Base-by-base conservation (phyloP, 2,329 filamentous ascomycete genomes). In the Curvularia sp. region DNA sequence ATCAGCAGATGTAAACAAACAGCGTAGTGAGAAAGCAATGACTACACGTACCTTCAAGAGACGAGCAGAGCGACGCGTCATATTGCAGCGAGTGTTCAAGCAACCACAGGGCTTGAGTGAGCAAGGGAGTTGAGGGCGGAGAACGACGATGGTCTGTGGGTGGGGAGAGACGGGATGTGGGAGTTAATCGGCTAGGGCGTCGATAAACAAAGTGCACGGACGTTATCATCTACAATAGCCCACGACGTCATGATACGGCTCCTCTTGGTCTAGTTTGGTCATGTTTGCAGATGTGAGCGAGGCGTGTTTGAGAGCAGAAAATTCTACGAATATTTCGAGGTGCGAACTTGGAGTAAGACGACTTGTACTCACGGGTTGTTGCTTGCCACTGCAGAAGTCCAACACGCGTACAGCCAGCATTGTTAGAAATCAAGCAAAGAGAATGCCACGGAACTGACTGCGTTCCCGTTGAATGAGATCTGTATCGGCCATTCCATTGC, bases 41-140 rank as follows among this genome's bases (percentile, higher is more conserved):
- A 15, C 21, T 43, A 45, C 41, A 38, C 65, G 60, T 72, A 76
- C 74, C 74, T 76, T 76, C 34, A 72, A 70, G 38, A 77, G 66
- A 43, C 74, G 67, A 49, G 74, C 74, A 54, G 74, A 77, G 45
- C 74, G 72, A 52, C 74, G 66, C 63, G 74, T 74, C 74, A 76
- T 77, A 49, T 54, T 70, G 63, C 47, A 39, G 23, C 23, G n/a
- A 39, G 23, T 27, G 23, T 28, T 39, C 34, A 49, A 39, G 34
- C 34, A 23, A 49, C 54, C 38, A 43, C 55, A 27, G 32, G 46
- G 34, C 27, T 60, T 36, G 56, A 46, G 50, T 58, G 52, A 49
- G 49, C 41, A 55, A 56, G 48, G 55, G 59, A 47, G 39, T 38
- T 47, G 39, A 43, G 43, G 21, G 47, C 39, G 50, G 64, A 66